Percentiles rank a stretch among this genome's conserved stretches.
phyloP scores from a whole-genome alignment of 192 early-diverging fungal genomes.

The Tieghemiomyces parasiticus region DNA sequence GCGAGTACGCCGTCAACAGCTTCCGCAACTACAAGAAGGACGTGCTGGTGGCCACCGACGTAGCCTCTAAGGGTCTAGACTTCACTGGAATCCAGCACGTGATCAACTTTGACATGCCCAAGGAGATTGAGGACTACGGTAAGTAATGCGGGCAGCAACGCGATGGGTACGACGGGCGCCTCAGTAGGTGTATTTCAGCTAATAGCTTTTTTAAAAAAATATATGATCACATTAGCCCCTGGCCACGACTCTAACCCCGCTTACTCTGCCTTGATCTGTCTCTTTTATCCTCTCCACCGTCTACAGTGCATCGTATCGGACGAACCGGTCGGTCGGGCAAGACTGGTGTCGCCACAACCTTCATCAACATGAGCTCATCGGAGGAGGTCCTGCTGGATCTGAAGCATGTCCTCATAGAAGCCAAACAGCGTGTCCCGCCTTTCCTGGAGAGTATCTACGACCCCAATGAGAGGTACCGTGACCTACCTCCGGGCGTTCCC shows the following conservation, averaged over 20 bases:
- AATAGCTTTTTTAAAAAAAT: too few relatives aligned
- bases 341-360: constrained; percentile 93
- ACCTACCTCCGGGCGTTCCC: constrained; percentile 40
- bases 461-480: constrained; percentile 71
- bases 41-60: constrained; percentile 93
- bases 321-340: constrained; percentile 94
- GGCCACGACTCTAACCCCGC: too few relatives aligned
- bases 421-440: constrained; percentile 85
- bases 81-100: constrained; percentile 94
- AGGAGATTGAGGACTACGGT: constrained; percentile 98
- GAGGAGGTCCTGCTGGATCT: constrained; percentile 90
- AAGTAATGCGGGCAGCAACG: too few relatives aligned
- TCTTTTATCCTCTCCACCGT: too few relatives aligned
- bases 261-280: too few relatives aligned
- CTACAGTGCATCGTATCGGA: constrained; percentile 80
- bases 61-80: constrained; percentile 92
- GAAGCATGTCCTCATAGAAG: constrained; percentile 82
- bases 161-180: too few relatives aligned
- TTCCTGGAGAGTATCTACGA: constrained; percentile 73
- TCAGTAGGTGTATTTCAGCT: too few relatives aligned
- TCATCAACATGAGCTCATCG: constrained; percentile 84
- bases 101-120: constrained; percentile 98
- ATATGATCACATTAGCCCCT: too few relatives aligned
- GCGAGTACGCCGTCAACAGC: constrained; percentile 85
- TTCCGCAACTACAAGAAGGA: constrained; percentile 87